Base-by-base conservation (phyloP, 2,329 filamentous ascomycete species). In the Talaromyces sp. region DNA sequence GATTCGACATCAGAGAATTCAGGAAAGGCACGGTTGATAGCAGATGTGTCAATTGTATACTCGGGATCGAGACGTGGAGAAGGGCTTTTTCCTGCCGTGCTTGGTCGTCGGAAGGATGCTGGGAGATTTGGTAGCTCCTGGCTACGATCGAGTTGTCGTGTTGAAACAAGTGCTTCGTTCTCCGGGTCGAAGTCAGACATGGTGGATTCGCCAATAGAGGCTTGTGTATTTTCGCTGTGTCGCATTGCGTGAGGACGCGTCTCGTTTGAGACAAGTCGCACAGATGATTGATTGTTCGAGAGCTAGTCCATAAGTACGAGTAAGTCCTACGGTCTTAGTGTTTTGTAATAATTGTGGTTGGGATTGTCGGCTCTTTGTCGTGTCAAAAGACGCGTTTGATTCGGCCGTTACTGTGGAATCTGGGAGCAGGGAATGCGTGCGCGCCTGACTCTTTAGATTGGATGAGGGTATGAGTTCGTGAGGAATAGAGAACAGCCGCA, bases 41-140 rank as follows among this genome's bases (percentile, higher is more conserved):
- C 79, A 10, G 82, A 82, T 31, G 79, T 81, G 68, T 81, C 74
- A 60, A 83, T 79, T 37, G 74, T 75, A 65, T 77, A 80, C 37
- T 82, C 77, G 8, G 75, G 75, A 52, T 81, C 77, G 35, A 79
- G 68, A 68, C 59, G 65, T 62, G 70, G 70, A 71, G 63, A 69
- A 67, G 63, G 72, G 74, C 66, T 75, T 76, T 67, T 72, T 73
- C 24, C 74, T 70, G n/a, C 74, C 27, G 71, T 70, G 66, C 59
- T 64, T 70, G 71, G 67, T 74, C 71, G 35, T 68, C 68, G 48
- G 70, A 72, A 48, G 73, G 69, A 60, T 22, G 45, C 57, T 31
- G 65, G 65, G 13, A 63, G 58, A n/a, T 60, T 48, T 35, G 65
- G 65, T n/a, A 66, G 48, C 48, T 67, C 65, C 60, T 73, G 69